Conservation (phyloP, 1,284 basidiomycete species). For the Coriolopsis trogii region DNA sequence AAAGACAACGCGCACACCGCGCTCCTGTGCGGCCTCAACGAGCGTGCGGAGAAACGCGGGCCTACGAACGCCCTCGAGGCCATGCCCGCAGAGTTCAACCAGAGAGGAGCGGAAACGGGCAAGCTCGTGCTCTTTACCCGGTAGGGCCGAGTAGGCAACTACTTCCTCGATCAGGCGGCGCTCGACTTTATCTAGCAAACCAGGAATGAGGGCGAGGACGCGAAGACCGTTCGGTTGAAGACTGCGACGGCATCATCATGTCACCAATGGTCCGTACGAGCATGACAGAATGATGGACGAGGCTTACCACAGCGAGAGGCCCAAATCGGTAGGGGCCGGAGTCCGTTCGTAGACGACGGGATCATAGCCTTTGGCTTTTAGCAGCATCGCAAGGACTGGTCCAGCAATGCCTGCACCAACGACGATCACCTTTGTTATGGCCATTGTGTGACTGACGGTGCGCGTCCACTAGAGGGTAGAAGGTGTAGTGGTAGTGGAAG, state of each 20-base stretch:
- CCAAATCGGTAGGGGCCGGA: slow-evolving; percentile 32
- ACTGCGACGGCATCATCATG: slow-evolving; percentile 36
- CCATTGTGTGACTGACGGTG: too few relatives aligned
- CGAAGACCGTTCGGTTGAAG: slow-evolving; percentile 45
- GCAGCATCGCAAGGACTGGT: slow-evolving; percentile 47
- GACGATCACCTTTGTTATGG: slow-evolving; percentile 40
- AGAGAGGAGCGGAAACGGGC: slow-evolving; percentile 28
- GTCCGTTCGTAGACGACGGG: slow-evolving; percentile 46
- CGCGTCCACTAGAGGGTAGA: too few relatives aligned
- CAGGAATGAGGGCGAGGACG: slow-evolving; percentile 45
- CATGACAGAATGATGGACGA: neutral
- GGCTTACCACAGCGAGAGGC: slow-evolving; percentile 42
- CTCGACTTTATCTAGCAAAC: slow-evolving; percentile 37
- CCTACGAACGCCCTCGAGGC: slow-evolving; percentile 37
- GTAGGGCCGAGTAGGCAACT: slow-evolving; percentile 34
- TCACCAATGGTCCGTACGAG: neutral
- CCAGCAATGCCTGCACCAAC: slow-evolving; percentile 49
- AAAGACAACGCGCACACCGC: slow-evolving; percentile 42
- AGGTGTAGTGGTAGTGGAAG: too few relatives aligned
- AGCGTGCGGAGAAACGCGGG: slow-evolving; percentile 38
- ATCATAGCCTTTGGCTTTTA: slow-evolving; percentile 45
- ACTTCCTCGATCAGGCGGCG: slow-evolving; percentile 33
- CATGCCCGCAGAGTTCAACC: slow-evolving; percentile 26
- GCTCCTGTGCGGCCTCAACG: slow-evolving; percentile 36
- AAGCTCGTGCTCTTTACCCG: slow-evolving; percentile 37